Base-by-base conservation (phyloP, 805 yeast genomes). In the Kodamaea hsintzibuensis region DNA sequence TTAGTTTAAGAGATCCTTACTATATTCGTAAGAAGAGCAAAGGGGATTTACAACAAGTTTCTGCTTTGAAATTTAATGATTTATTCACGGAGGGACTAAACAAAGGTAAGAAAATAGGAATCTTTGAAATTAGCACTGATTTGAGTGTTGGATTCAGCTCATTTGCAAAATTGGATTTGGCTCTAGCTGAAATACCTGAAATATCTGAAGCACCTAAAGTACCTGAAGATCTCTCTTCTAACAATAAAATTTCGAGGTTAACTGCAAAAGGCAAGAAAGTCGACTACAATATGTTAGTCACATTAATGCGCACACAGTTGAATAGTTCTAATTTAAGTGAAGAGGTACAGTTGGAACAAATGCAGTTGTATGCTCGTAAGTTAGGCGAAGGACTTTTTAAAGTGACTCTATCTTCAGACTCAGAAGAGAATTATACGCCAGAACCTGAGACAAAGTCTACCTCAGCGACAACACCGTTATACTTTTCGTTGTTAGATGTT, bases 1-100 rank as follows among this genome's bases (percentile, higher is more conserved):
- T 62, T 30, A 69, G 77, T 4, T 52, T 70, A 7, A 66, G 68
- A 42, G 82, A 79, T 55, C 77, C 77, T 2, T 71, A 68, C 54
- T 64, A 49, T 44, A 49, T 67, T 14, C 45, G 57, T 30, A 56
- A 58, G 30, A 50, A 51, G 17, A 49, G 42, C 2, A 38, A 37
- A 6, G 57, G 55, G 3, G 51, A 53, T 22, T 30, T 62, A 13
- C 59, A 57, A 43, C 64, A 66, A 44, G 40, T 66, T 7, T 45
- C 40, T 30, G 45, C 62, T n/a, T 19, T 19, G 16, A 52, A 54
- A 14, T 38, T 58, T 12, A 16, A 40, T 4, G 22, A 22, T 1
- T 3, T 39, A 13, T 30, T 48, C 9, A 30, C 8, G 13, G 35
- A 30, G 4, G 14, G 19, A 5, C 13, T 10, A 16, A 10, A 16